These are phyloP conservation scores for Nitzschia sp. DNA, from an alignment of 108 stramenopile species.

Conservation along the genomic window DNA sequence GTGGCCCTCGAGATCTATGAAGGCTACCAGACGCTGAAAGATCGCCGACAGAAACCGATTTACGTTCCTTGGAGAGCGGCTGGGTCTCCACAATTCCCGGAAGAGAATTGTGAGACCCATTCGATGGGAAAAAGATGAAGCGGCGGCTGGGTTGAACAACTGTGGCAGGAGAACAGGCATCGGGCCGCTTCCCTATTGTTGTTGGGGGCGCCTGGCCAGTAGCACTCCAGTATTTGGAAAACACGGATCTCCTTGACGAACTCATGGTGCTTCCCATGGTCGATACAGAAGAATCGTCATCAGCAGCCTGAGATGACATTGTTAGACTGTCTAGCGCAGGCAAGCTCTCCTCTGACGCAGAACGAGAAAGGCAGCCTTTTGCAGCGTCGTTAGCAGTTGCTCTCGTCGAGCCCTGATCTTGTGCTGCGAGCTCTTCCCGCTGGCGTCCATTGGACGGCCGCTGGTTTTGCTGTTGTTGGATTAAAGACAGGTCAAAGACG, in stretches of 20 bases:
- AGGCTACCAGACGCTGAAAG: background rate
- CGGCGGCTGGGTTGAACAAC: background rate
- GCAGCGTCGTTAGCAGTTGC: background rate
- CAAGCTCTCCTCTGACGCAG: background rate
- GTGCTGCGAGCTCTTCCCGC: background rate
- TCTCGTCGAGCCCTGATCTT: background rate
- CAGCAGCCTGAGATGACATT: background rate
- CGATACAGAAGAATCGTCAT: constrained; percentile 22
- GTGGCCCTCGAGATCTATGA: background rate
- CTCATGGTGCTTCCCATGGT: constrained; percentile 16
- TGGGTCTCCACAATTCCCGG: background rate
- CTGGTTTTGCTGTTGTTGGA: background rate
- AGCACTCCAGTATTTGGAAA: constrained; percentile 17
- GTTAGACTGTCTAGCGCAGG: constrained; percentile 2
- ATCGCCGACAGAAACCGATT: constrained; percentile 8
- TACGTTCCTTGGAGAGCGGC: background rate
- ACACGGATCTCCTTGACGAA: constrained; percentile 5
- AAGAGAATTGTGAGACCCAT: constrained; percentile 5
- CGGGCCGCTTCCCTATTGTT: background rate
- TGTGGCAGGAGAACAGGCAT: constrained; percentile 12
- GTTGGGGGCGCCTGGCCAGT: constrained; percentile 9
- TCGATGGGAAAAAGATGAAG: background rate
- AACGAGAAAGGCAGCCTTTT: background rate
- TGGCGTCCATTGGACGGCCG: background rate
- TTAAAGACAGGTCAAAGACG: background rate